Conservation (phyloP, 768 basidiomycete species). For the Mycena rosella region DNA sequence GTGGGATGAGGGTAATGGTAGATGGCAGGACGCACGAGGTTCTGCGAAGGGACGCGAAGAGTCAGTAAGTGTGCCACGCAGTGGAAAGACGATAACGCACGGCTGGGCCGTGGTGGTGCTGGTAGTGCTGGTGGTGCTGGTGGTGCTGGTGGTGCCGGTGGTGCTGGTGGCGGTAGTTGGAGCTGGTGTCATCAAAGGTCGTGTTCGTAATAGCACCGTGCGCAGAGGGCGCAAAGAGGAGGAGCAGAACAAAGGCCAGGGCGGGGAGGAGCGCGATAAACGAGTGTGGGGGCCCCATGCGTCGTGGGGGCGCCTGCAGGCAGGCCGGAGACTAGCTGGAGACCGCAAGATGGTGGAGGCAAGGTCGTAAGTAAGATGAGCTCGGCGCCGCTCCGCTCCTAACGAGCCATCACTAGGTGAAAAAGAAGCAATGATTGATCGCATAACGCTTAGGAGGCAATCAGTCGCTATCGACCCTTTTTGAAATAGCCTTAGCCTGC, state of each 20-base stretch:
- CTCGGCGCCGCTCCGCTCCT: neutral
- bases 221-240: slow-evolving; percentile 19
- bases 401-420: neutral
- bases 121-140: neutral
- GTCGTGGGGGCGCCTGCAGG: slow-evolving; percentile 13
- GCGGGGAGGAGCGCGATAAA: slow-evolving; percentile 14
- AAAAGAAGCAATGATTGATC: neutral
- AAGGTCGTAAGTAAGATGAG: neutral
- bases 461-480: neutral
- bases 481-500: neutral
- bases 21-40: neutral
- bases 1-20: neutral
- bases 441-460: neutral
- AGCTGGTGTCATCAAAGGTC: slow-evolving; percentile 31
- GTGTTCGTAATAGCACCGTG: slow-evolving; percentile 28
- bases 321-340: slow-evolving; percentile 8
- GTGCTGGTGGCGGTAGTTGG: slow-evolving; percentile 26
- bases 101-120: neutral
- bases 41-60: neutral
- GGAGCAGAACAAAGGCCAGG: slow-evolving; percentile 2
- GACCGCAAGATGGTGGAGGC: neutral
- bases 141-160: neutral
- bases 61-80: neutral
- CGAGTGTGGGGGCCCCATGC: slow-evolving; percentile 33
- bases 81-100: slow-evolving; percentile 1